These are phyloP conservation scores for Plasmodium inui DNA, from an alignment of 169 alveolate genomes.

Conservation along the genomic window DNA sequence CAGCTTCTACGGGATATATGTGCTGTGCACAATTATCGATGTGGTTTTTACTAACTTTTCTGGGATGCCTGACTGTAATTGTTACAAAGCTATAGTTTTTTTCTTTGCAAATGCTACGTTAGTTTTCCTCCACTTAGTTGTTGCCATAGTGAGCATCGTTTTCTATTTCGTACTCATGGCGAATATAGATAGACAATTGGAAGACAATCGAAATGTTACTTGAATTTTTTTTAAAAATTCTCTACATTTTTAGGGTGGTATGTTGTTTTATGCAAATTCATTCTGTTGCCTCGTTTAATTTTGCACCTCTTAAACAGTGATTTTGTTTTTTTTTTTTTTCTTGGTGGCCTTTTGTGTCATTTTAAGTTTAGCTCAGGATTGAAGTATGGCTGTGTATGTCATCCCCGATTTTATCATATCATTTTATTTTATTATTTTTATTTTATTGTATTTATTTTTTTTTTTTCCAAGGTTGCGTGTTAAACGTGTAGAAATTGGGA, in stretches of 20 bases:
- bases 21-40: conserved; percentile 48
- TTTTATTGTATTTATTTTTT: background rate
- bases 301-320: background rate
- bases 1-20: conserved; percentile 70
- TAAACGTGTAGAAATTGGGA: background rate
- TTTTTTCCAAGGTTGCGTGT: background rate
- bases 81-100: conserved; percentile 61
- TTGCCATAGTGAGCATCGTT: conserved; percentile 76
- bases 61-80: conserved; percentile 42
- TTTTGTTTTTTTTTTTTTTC: background rate
- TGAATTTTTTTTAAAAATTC: conserved; percentile 1
- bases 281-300: background rate
- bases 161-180: conserved; percentile 52
- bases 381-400: background rate
- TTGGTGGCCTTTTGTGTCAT: background rate
- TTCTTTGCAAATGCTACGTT: conserved; percentile 80
- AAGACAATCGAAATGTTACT: conserved; percentile 77
- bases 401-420: background rate
- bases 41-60: conserved; percentile 26
- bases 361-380: background rate
- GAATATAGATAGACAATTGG: conserved; percentile 78
- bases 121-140: conserved; percentile 78
- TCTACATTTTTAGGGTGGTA: background rate
- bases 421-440: background rate
- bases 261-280: background rate